A percentile compares a stretch with the other conserved stretches of the same genome.
Conservation (phyloP, 495 filamentous ascomycete species). For the Penicillium roqueforti region DNA sequence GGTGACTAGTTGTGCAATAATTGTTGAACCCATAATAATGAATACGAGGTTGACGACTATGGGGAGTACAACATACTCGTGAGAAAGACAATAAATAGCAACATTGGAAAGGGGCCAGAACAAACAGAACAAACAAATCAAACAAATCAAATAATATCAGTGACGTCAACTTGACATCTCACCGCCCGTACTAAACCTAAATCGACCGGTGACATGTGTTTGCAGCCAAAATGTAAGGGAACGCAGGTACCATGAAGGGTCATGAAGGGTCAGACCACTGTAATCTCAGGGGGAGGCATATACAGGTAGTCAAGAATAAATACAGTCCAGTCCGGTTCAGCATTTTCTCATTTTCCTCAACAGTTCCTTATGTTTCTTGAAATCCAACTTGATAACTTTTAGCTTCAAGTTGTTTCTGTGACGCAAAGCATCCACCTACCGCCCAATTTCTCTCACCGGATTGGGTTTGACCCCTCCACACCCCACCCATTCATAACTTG, state of each 20-base stretch:
- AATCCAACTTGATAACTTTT: neutral
- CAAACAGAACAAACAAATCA: neutral
- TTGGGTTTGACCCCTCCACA: constrained; percentile 29
- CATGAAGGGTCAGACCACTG: neutral
- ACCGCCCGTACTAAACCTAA: constrained; percentile 13
- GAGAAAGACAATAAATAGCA: no score
- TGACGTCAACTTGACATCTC: constrained; percentile 1
- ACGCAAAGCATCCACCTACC: constrained; percentile 39
- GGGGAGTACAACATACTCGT: no score
- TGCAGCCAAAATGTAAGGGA: constrained; percentile 4
- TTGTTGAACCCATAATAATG: neutral
- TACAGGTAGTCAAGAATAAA: neutral
- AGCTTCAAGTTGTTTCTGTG: constrained; percentile 23
- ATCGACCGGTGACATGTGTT: constrained; percentile 14
- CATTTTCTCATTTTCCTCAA: neutral
- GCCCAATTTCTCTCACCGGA: constrained; percentile 44
- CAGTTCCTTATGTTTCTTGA: neutral
- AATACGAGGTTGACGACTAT: neutral
- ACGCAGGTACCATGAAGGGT: constrained; percentile 7
- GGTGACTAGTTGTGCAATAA: constrained; percentile 23
- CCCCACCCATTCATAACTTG: constrained; percentile 17
- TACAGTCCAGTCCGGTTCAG: neutral
- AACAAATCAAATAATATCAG: neutral
- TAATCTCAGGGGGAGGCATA: neutral
- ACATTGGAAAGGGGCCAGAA: no score